Conservation (phyloP, 257 asterid species). For the Prunella vulgaris region DNA sequence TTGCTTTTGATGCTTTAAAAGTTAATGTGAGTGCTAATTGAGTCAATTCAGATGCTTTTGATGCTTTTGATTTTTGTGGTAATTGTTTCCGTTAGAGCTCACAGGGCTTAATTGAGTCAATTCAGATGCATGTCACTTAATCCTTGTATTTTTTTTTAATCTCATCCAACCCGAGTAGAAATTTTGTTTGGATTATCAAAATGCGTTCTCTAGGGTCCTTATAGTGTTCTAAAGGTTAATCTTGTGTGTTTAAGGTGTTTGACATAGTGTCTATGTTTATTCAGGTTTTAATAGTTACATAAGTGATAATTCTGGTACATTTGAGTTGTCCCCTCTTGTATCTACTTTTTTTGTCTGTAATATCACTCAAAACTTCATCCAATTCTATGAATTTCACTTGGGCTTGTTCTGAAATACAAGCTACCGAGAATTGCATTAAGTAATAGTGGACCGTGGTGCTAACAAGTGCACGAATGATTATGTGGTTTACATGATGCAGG, state of each 20-base stretch:
- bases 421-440: slow-evolving; percentile 29
- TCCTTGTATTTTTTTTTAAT: neutral
- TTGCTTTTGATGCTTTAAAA: slow-evolving; percentile 32
- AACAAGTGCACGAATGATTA: too few relatives aligned
- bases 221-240: neutral
- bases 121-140: neutral
- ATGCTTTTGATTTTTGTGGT: neutral
- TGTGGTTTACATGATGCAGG: too few relatives aligned
- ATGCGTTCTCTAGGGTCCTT: neutral
- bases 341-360: neutral
- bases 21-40: slow-evolving; percentile 32
- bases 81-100: neutral
- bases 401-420: slow-evolving; percentile 27
- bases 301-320: neutral
- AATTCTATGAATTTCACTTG: slow-evolving; percentile 4
- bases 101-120: neutral
- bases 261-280: neutral
- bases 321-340: neutral
- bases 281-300: neutral
- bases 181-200: too few relatives aligned
- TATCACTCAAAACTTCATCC: neutral
- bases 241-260: neutral
- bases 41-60: too few relatives aligned
- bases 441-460: too few relatives aligned
- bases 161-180: neutral